Conservation (phyloP, 2,329 filamentous ascomycete species). For the Aspergillus pseudoglaucus region DNA sequence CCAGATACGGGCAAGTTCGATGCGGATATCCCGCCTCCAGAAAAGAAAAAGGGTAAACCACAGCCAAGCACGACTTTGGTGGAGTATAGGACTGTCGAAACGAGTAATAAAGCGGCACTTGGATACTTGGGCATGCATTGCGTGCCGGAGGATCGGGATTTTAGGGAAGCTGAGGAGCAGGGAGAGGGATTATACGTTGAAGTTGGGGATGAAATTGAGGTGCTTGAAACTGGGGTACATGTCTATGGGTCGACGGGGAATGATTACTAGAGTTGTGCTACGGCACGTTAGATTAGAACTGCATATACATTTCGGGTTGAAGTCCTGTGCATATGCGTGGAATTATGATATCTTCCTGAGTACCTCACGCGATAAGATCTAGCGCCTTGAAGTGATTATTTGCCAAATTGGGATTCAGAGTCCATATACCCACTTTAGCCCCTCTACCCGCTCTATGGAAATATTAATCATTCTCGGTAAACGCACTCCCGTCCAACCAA, state of each 20-base stretch:
- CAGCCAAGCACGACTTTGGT: slow-evolving; percentile 17
- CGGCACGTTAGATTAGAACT: neutral
- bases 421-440: no score
- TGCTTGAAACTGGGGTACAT: slow-evolving; percentile 14
- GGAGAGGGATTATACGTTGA: slow-evolving; percentile 9
- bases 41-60: slow-evolving; percentile 13
- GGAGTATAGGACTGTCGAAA: slow-evolving; percentile 12
- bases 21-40: slow-evolving; percentile 10
- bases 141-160: slow-evolving; percentile 13
- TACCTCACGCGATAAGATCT: no score
- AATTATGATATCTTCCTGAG: no score
- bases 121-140: slow-evolving; percentile 19
- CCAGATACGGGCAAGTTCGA: slow-evolving; percentile 12
- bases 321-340: no score
- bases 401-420: no score
- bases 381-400: no score
- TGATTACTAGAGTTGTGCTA: slow-evolving; percentile 10
- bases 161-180: slow-evolving; percentile 9
- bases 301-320: no score
- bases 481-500: no score
- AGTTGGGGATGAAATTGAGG: slow-evolving; percentile 15
- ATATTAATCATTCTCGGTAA: no score
- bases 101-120: slow-evolving; percentile 12
- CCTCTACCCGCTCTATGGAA: no score
- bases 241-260: slow-evolving; percentile 14